Conservation (phyloP, 129 eudicot genomes). For the Lactuca saligna region DNA sequence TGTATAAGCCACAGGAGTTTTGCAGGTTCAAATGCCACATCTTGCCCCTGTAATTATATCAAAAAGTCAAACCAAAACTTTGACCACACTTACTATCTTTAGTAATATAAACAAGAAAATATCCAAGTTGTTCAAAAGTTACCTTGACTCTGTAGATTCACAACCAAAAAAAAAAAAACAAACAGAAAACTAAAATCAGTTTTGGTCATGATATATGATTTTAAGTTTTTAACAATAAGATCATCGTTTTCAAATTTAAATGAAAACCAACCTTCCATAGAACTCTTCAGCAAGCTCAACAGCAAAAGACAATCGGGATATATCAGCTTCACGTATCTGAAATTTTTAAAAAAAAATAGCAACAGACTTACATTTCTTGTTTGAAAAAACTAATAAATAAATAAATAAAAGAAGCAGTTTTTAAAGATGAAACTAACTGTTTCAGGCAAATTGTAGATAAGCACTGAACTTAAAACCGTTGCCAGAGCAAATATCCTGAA, state of each 20-base stretch:
- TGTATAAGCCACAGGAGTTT: slow-evolving; percentile 96
- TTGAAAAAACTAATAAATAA: neutral
- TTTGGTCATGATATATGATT: slow-evolving; percentile 9
- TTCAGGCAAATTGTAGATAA: slow-evolving; percentile 93
- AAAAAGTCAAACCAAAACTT: slow-evolving; percentile 6
- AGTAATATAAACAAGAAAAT: slow-evolving; percentile 15
- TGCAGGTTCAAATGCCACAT: slow-evolving; percentile 98
- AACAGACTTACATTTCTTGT: neutral
- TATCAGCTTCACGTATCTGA: slow-evolving; percentile 98
- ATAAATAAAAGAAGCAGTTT: neutral
- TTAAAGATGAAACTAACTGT: slow-evolving; percentile 54
- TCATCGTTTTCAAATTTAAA: neutral
- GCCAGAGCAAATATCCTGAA: slow-evolving; percentile 97
- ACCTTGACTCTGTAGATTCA: slow-evolving; percentile 83
- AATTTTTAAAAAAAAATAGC: neutral
- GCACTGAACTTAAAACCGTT: slow-evolving; percentile 95
- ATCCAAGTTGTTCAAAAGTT: slow-evolving; percentile 21
- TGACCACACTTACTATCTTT: too few relatives aligned
- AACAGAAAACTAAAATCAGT: slow-evolving; percentile 33
- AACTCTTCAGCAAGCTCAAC: slow-evolving; percentile 99
- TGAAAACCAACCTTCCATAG: slow-evolving; percentile 75
- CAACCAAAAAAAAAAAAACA: slow-evolving; percentile 14
- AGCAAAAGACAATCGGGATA: slow-evolving; percentile 91
- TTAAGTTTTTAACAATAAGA: neutral
- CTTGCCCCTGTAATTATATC: slow-evolving; percentile 70